phyloP scores from a whole-genome alignment of 345 rosid genomes.

The Stellera chamaejasme region DNA sequence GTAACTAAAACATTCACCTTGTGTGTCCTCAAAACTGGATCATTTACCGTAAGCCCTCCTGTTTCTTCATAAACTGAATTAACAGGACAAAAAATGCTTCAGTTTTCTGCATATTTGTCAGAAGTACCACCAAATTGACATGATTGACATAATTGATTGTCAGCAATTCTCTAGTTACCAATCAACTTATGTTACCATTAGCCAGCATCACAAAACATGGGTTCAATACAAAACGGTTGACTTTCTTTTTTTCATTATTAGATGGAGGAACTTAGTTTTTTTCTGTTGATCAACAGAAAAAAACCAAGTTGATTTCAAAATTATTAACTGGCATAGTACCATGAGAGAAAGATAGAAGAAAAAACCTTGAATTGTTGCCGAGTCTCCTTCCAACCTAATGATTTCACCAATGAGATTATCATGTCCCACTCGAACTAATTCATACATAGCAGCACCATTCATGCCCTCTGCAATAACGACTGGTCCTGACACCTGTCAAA shows the following conservation, averaged over 20 bases:
- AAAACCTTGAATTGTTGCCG: slow-evolving; percentile 97
- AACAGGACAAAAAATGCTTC: slow-evolving; percentile 1
- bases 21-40: slow-evolving; percentile 88
- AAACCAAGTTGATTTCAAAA: too few species aligned
- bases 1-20: slow-evolving; percentile 35
- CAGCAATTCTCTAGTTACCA: too few species aligned
- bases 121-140: too few species aligned
- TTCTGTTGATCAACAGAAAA: too few species aligned
- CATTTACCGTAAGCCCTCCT: slow-evolving; percentile 88
- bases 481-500: slow-evolving; percentile 89
- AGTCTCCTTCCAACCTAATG: slow-evolving; percentile 96
- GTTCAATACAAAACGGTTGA: too few species aligned
- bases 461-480: slow-evolving; percentile 99
- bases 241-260: too few species aligned
- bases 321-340: background rate
- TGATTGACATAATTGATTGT: too few species aligned
- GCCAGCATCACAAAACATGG: too few species aligned
- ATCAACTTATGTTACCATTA: too few species aligned
- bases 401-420: slow-evolving; percentile 96
- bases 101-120: too few species aligned
- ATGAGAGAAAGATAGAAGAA: background rate
- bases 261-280: too few species aligned
- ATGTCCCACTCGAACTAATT: slow-evolving; percentile 96
- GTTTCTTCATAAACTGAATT: slow-evolving; percentile 91
- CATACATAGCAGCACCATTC: slow-evolving; percentile 99